Conservation (phyloP, 2,329 filamentous ascomycete genomes). For the Lachnellula hyalina region DNA sequence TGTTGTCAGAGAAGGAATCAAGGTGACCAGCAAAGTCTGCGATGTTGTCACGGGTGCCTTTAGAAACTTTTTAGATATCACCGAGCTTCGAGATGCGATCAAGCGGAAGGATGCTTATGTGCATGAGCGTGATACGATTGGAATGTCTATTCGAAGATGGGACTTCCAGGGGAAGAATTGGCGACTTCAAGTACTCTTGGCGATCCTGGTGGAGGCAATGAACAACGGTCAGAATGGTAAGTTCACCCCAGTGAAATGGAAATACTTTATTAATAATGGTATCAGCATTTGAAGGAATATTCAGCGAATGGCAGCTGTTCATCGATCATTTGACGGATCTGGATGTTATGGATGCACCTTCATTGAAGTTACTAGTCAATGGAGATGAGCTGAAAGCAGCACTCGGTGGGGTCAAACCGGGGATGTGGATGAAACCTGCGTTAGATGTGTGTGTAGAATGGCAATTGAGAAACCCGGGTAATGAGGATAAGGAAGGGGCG, state of each 20-base stretch:
- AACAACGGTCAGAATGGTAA: conserved; percentile 22
- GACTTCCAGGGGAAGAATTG: conserved; percentile 58
- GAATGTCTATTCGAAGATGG: conserved; percentile 71
- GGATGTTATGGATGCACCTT: conserved; percentile 52
- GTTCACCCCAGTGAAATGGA: background rate
- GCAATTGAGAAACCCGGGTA: conserved; percentile 76
- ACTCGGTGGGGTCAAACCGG: conserved; percentile 61
- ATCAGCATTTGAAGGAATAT: conserved; percentile 33
- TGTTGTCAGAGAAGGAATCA: conserved; percentile 72
- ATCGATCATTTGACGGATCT: conserved; percentile 49
- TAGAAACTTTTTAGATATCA: conserved; percentile 59
- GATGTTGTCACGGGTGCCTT: conserved; percentile 62
- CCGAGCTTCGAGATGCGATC: conserved; percentile 52
- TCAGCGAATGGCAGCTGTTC: conserved; percentile 49
- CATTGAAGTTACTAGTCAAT: conserved; percentile 62
- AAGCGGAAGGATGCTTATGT: conserved; percentile 41
- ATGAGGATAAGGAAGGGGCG: conserved; percentile 52
- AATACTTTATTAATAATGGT: conserved; percentile 4
- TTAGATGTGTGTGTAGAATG: conserved; percentile 77
- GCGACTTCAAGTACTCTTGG: conserved; percentile 65
- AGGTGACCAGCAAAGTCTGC: conserved; percentile 68
- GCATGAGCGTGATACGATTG: conserved; percentile 56
- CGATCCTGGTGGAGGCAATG: conserved; percentile 59
- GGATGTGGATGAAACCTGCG: conserved; percentile 78
- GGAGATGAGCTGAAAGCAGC: conserved; percentile 67